A percentile compares a stretch with the other conserved stretches of the same genome.
phyloP scores from a whole-genome alignment of 768 basidiomycete genomes.

The Trametopsis cervina region DNA sequence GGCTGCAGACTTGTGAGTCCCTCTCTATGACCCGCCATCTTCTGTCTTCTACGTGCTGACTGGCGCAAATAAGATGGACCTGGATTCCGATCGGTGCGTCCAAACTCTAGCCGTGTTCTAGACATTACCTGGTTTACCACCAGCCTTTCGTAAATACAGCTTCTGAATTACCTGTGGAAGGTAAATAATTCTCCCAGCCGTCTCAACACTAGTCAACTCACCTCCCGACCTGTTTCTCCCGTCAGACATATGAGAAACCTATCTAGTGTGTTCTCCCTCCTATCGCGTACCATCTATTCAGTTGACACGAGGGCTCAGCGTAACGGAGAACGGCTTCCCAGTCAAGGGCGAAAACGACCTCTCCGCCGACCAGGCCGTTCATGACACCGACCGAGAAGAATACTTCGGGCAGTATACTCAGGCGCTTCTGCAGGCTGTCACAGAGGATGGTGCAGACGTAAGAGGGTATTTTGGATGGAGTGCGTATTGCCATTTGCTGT shows the following conservation, averaged over 20 bases:
- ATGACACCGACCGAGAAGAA: conserved; percentile 33
- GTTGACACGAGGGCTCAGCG: conserved; percentile 15
- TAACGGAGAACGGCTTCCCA: conserved; percentile 41
- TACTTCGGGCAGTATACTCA: conserved; percentile 33
- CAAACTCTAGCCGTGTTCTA: not conserved
- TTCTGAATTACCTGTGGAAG: conserved; percentile 35
- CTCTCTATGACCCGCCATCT: not conserved
- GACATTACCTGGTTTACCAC: not conserved
- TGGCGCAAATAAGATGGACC: conserved; percentile 23
- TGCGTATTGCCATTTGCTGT: conserved; percentile 15
- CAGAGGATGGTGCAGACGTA: conserved; percentile 30
- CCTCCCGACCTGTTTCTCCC: no score
- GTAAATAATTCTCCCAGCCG: no score
- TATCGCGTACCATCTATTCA: no score
- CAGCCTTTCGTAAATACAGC: conserved; percentile 11
- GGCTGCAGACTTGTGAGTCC: conserved; percentile 30
- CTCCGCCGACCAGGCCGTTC: conserved; percentile 27
- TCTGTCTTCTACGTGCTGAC: not conserved
- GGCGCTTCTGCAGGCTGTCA: conserved; percentile 31
- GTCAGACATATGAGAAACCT: conserved; percentile 30
- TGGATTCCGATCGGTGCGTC: conserved; percentile 29
- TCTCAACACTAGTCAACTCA: not conserved
- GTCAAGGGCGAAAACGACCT: conserved; percentile 32
- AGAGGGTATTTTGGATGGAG: conserved; percentile 36
- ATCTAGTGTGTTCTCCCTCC: conserved; percentile 27